phyloP scores from a whole-genome alignment of 2,329 filamentous ascomycete genomes.

The Leptographium lundbergii region DNA sequence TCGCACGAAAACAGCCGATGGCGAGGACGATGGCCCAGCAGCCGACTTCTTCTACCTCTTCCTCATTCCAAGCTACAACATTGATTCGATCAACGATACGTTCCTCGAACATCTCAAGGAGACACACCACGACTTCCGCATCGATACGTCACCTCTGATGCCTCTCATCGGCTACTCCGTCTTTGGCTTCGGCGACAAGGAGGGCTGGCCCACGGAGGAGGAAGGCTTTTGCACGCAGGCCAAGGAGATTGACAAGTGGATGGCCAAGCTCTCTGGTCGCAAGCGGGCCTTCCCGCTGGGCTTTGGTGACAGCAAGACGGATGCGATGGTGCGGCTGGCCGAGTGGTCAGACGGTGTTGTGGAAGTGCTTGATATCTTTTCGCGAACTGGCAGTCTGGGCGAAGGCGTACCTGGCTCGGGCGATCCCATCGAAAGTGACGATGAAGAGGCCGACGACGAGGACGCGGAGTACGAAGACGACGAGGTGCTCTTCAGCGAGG shows the following conservation, averaged over 20 bases:
- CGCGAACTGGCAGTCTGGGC: conserved; percentile 42
- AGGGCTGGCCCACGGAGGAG: conserved; percentile 83
- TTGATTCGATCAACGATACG: conserved; percentile 79
- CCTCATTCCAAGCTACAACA: conserved; percentile 84
- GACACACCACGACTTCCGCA: conserved; percentile 92
- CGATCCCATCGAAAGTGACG: conserved; percentile 72
- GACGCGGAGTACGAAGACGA: conserved; percentile 67
- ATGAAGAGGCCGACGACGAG: conserved; percentile 48
- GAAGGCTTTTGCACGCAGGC: conserved; percentile 92
- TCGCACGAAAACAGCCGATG: neutral
- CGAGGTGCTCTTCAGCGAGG: conserved; percentile 36
- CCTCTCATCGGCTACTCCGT: conserved; percentile 75
- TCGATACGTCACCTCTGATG: conserved; percentile 76
- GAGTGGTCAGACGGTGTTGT: conserved; percentile 71
- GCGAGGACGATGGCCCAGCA: conserved; percentile 17
- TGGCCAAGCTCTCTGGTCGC: conserved; percentile 82
- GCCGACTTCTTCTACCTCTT: conserved; percentile 69
- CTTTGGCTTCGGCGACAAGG: conserved; percentile 83
- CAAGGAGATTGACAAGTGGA: conserved; percentile 83
- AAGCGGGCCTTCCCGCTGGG: conserved; percentile 85
- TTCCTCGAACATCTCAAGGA: conserved; percentile 81
- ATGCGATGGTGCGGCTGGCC: conserved; percentile 50
- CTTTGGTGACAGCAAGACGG: conserved; percentile 67
- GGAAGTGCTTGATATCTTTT: conserved; percentile 56
- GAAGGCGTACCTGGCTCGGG: conserved; percentile 67